These are phyloP conservation scores for Xylaria sp. DNA, from an alignment of 2,329 filamentous ascomycete species.

Conservation along the genomic window DNA sequence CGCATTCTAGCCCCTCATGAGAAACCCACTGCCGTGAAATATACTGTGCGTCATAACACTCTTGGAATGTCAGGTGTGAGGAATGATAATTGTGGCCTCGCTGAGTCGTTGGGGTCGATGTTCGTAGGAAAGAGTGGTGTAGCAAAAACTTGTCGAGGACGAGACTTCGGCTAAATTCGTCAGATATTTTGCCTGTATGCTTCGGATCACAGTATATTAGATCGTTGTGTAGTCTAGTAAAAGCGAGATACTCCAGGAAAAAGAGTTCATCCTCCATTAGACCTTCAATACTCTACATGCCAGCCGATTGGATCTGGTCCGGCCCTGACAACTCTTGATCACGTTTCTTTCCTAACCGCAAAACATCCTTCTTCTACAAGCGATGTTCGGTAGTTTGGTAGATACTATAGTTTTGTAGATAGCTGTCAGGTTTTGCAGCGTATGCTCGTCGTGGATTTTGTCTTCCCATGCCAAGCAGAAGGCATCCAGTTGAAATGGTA, in stretches of 20 bases:
- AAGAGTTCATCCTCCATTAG: no score
- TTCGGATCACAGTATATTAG: conserved; percentile 48
- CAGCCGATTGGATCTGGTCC: no score
- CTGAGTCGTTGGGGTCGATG: conserved; percentile 44
- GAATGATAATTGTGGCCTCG: conserved; percentile 52
- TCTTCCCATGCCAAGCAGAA: not conserved
- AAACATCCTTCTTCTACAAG: conserved; percentile 55
- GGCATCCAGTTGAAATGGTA: not conserved
- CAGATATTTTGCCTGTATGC: not conserved
- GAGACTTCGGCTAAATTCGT: no score
- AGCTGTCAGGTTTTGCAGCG: conserved; percentile 52
- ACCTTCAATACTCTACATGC: no score
- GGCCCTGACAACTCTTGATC: no score
- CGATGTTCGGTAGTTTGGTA: conserved; percentile 50
- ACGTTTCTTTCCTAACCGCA: conserved; percentile 36
- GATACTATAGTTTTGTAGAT: conserved; percentile 49
- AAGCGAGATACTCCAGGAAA: no score
- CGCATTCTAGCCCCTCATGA: not conserved
- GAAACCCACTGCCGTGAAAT: conserved; percentile 45
- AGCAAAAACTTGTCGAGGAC: conserved; percentile 44
- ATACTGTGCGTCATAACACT: conserved; percentile 56
- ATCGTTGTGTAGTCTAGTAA: not conserved
- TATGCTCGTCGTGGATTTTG: not conserved
- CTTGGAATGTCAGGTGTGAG: conserved; percentile 56
- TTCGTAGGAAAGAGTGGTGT: conserved; percentile 53